Evolutionary conservation across 139 green algal genomes (phyloP), one percentile per base, ranked within the genome.

Genomic region (Choricystis sp.): DNA sequence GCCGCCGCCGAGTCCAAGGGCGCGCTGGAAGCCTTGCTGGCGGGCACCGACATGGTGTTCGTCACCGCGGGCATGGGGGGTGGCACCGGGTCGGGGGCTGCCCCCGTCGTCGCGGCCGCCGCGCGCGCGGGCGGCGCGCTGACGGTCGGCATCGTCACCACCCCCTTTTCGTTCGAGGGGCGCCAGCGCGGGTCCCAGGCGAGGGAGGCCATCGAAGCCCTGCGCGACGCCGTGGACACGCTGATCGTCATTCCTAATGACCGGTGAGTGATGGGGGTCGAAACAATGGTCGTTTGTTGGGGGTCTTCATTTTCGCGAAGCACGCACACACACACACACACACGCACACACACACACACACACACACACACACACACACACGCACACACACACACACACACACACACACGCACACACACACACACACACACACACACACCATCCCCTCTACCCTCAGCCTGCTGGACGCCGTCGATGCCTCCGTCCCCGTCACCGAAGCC

Each of bases 211-310:
- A 81, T 96, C 26, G 71, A 85, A 28, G 77, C 78, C 28, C 77
- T 97, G 67, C 85, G 79, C 22, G 74, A 76, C 4, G 78, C 85
- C 20, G 92, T 98, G 56, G 92, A 98, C 80, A 97, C 91, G 0
- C 83, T 98, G 19, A 97, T 98, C 40, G 84, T 94, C 26, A 97
- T 98, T 71, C 90, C 92, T 28, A 98, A 98, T 70, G 91, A 98
- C 80, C 77, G 86, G 19, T 77, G n/a, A n/a, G n/a, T n/a, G n/a
- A n/a, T n/a, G n/a, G n/a, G n/a, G n/a, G n/a, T n/a, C n/a, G n/a
- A n/a, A n/a, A n/a, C n/a, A n/a, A n/a, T n/a, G n/a, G n/a, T n/a
- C n/a, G n/a, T n/a, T n/a, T n/a, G n/a, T n/a, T n/a, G n/a, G n/a
- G n/a, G n/a, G n/a, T n/a, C n/a, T n/a, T n/a, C n/a, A n/a, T n/a